Percentiles rank a stretch among this genome's conserved stretches.
These are phyloP conservation scores for Westerdykella sp. DNA, from an alignment of 2,329 filamentous ascomycete genomes.

Conservation along the genomic window DNA sequence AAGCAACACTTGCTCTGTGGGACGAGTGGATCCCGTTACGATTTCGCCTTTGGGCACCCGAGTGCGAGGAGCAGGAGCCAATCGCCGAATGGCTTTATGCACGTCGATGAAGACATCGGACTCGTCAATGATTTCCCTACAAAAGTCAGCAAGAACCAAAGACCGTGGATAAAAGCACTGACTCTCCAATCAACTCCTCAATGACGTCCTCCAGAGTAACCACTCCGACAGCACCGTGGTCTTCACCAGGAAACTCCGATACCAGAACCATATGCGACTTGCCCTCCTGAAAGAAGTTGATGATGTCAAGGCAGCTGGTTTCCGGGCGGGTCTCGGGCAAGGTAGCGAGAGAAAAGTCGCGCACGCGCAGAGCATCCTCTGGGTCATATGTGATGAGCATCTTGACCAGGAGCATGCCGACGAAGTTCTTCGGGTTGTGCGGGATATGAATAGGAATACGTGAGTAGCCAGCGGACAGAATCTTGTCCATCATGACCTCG, in stretches of 20 bases:
- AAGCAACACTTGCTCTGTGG: conserved; percentile 18
- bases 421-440: conserved; percentile 78
- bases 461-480: conserved; percentile 89
- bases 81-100: conserved; percentile 90
- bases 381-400: conserved; percentile 98
- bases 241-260: conserved; percentile 82
- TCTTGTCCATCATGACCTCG: conserved; percentile 88
- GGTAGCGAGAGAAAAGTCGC: conserved; percentile 87
- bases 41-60: conserved; percentile 56
- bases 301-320: conserved; percentile 94
- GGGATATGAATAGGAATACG: conserved; percentile 90
- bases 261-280: conserved; percentile 99
- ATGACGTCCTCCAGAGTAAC: conserved; percentile 97
- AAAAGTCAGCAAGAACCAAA: conserved; percentile 6
- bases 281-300: conserved; percentile 99
- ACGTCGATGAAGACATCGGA: conserved; percentile 98
- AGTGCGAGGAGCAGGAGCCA: conserved; percentile 75
- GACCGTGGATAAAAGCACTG: conserved; percentile 37
- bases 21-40: conserved; percentile 38
- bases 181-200: conserved; percentile 97
- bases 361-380: conserved; percentile 79
- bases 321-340: conserved; percentile 91
- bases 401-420: conserved; percentile 97
- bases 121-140: conserved; percentile 94
- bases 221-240: conserved; percentile 83